These are phyloP conservation scores for Purpureocillium takamizusanense DNA, from an alignment of 2,329 filamentous ascomycete species.

Conservation along the genomic window DNA sequence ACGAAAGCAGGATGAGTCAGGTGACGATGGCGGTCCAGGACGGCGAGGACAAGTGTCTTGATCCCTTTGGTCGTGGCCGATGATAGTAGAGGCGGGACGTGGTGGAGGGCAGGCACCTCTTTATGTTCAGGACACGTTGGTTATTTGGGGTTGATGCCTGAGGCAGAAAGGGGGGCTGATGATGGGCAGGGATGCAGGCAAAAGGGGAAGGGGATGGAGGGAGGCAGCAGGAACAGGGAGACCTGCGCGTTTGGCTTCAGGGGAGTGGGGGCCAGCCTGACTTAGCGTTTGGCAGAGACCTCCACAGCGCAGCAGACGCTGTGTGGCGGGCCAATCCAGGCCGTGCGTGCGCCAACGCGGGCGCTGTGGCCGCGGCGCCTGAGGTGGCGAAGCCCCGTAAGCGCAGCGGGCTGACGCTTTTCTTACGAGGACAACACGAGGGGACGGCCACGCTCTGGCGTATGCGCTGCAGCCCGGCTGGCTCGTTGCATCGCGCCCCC, in stretches of 20 bases:
- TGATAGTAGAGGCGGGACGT: constrained; percentile 3
- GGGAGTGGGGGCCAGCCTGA: no score
- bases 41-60: constrained; percentile 19
- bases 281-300: no score
- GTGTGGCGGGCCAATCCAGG: no score
- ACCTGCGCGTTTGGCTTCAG: not conserved
- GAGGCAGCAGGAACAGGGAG: not conserved
- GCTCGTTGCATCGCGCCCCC: no score
- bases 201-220: not conserved
- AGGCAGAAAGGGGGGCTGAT: constrained; percentile 9
- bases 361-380: no score
- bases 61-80: constrained; percentile 3
- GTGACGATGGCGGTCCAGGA: constrained; percentile 4
- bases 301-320: no score
- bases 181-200: not conserved
- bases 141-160: constrained; percentile 8
- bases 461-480: no score
- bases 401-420: no score
- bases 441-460: no score
- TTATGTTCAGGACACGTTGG: constrained; percentile 25
- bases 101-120: constrained; percentile 17
- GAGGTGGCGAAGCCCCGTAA: no score
- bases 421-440: no score
- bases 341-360: no score
- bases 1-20: constrained; percentile 12